Conservation (phyloP, 306 rosid species). For the Sphenostylis stenocarpa region DNA sequence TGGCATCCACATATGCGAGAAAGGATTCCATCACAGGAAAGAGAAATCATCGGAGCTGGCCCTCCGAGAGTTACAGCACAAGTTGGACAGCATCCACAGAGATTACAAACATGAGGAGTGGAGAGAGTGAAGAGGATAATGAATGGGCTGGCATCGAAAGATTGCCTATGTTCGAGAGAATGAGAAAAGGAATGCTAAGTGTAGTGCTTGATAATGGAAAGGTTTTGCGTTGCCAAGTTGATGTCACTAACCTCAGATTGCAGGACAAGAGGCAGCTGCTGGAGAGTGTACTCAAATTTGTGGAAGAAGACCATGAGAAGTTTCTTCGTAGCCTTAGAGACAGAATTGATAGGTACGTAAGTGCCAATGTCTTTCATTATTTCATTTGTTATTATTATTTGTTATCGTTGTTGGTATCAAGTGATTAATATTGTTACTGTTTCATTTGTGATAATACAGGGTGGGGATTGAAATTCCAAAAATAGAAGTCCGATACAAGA, state of each 20-base stretch:
- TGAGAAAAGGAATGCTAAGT: slow-evolving; percentile 57
- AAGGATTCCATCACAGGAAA: not conserved
- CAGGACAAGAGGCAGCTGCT: slow-evolving; percentile 54
- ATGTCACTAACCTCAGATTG: slow-evolving; percentile 47
- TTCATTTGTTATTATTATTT: too few relatives aligned
- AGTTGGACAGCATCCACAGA: slow-evolving; percentile 42
- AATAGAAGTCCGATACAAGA: slow-evolving; percentile 55
- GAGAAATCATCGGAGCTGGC: slow-evolving; percentile 44
- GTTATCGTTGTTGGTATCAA: not conserved
- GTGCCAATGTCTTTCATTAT: not conserved
- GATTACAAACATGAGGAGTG: slow-evolving; percentile 6
- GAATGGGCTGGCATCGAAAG: slow-evolving; percentile 78
- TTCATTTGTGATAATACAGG: slow-evolving; percentile 23
- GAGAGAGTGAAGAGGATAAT: slow-evolving; percentile 39
- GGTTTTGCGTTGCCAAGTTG: slow-evolving; percentile 38
- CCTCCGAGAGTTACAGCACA: slow-evolving; percentile 32
- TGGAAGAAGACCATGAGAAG: slow-evolving; percentile 60
- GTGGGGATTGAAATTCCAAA: slow-evolving; percentile 66
- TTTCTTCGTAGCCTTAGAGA: slow-evolving; percentile 46
- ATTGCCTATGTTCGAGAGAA: slow-evolving; percentile 60
- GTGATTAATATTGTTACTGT: not conserved
- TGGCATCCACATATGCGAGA: slow-evolving; percentile 41
- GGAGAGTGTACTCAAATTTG: slow-evolving; percentile 56
- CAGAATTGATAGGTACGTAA: slow-evolving; percentile 53
- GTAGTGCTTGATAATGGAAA: slow-evolving; percentile 47